Percentiles rank a stretch among this genome's conserved stretches.
Evolutionary conservation across 495 filamentous ascomycete species (phyloP).

Genomic region (Penicillium macrosclerotiorum): DNA sequence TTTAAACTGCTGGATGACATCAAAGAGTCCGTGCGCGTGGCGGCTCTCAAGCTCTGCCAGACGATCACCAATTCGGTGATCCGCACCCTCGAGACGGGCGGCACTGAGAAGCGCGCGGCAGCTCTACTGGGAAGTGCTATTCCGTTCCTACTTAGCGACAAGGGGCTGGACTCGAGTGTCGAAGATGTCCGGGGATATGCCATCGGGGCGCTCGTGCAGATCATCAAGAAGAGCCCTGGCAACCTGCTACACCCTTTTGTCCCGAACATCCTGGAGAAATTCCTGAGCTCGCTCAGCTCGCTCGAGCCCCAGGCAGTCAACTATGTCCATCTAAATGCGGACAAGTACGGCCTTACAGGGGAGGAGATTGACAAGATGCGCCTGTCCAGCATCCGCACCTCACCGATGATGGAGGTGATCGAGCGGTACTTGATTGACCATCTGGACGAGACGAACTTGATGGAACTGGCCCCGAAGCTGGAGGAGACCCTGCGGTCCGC

Average conservation of each 20-base stretch:
- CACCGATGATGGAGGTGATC: slow-evolving; percentile 92
- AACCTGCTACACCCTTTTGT: slow-evolving; percentile 74
- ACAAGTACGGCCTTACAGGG: slow-evolving; percentile 78
- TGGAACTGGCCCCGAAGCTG: slow-evolving; percentile 65
- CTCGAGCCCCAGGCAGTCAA: slow-evolving; percentile 85
- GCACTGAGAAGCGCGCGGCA: slow-evolving; percentile 64
- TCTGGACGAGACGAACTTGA: slow-evolving; percentile 74
- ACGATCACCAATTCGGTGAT: slow-evolving; percentile 79
- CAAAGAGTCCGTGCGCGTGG: slow-evolving; percentile 80
- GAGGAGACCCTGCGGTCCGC: slow-evolving; percentile 78
- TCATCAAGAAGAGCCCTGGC: slow-evolving; percentile 79
- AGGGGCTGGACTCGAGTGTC: slow-evolving; percentile 82
- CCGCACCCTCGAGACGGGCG: slow-evolving; percentile 77
- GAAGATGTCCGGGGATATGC: slow-evolving; percentile 77
- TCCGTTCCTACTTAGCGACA: slow-evolving; percentile 86
- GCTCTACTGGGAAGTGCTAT: slow-evolving; percentile 80
- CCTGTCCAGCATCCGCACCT: slow-evolving; percentile 71
- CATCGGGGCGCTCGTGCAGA: slow-evolving; percentile 74
- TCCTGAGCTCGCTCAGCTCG: slow-evolving; percentile 77
- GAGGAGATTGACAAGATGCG: slow-evolving; percentile 84
- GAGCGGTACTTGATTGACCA: slow-evolving; percentile 79
- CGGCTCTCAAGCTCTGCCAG: slow-evolving; percentile 78
- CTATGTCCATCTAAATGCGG: slow-evolving; percentile 85
- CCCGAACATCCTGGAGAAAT: slow-evolving; percentile 73
- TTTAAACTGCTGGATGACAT: slow-evolving; percentile 89